phyloP scores from a whole-genome alignment of 108 stramenopile species.

The Skeletonema menzelii region DNA sequence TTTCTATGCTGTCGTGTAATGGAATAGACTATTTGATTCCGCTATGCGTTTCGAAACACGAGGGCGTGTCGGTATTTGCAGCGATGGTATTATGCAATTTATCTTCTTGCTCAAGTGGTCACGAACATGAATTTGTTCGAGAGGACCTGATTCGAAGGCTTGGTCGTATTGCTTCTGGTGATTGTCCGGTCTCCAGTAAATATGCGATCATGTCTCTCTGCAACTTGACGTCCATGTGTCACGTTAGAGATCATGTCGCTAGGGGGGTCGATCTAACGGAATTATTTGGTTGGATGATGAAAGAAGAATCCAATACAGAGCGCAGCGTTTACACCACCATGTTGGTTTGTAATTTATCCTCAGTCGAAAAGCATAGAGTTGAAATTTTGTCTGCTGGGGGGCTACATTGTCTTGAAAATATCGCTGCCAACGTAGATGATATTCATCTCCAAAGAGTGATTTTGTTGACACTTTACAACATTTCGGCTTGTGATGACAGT shows the following conservation, averaged over 20 bases:
- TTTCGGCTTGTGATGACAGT: slow-evolving; percentile 49
- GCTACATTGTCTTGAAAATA: slow-evolving; percentile 48
- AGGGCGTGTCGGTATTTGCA: slow-evolving; percentile 36
- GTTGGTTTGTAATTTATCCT: slow-evolving; percentile 75
- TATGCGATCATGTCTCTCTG: slow-evolving; percentile 69
- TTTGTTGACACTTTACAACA: slow-evolving; percentile 59
- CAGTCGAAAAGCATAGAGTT: slow-evolving; percentile 55
- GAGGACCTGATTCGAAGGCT: slow-evolving; percentile 51
- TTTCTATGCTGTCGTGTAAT: slow-evolving; percentile 2
- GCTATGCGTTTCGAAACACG: slow-evolving; percentile 39
- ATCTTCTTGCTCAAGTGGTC: slow-evolving; percentile 47
- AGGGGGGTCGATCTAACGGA: slow-evolving; percentile 40
- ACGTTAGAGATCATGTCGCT: slow-evolving; percentile 56
- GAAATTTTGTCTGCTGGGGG: slow-evolving; percentile 62
- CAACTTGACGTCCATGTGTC: slow-evolving; percentile 58
- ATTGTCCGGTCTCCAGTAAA: slow-evolving; percentile 33
- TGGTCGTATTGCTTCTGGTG: slow-evolving; percentile 43
- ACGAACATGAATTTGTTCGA: slow-evolving; percentile 56
- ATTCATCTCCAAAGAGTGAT: slow-evolving; percentile 57
- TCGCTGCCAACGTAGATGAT: slow-evolving; percentile 36
- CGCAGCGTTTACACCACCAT: slow-evolving; percentile 62
- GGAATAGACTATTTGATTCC: slow-evolving; percentile 27
- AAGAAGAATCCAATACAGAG: slow-evolving; percentile 40
- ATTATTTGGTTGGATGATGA: slow-evolving; percentile 50
- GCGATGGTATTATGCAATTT: slow-evolving; percentile 78